These are phyloP conservation scores for Solanum pennellii DNA, from an alignment of 257 asterid genomes.

Conservation along the genomic window DNA sequence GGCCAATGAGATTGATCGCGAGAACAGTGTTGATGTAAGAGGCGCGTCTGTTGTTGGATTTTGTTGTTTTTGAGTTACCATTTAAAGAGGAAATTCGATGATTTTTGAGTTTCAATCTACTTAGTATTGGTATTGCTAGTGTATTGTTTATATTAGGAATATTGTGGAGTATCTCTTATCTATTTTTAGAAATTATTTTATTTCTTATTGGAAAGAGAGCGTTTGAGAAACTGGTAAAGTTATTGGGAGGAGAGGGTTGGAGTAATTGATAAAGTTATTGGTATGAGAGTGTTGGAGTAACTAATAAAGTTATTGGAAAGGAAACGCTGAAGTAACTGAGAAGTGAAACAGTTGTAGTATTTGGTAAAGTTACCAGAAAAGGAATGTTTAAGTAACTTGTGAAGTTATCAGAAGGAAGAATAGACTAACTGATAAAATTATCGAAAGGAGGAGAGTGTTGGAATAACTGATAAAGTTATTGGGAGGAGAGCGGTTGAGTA, in stretches of 20 bases:
- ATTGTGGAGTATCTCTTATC: not conserved
- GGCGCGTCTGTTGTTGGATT: not conserved
- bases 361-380: too few species aligned
- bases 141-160: not conserved
- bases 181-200: not conserved
- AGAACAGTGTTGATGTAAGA: not conserved
- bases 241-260: not conserved
- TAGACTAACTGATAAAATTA: too few species aligned
- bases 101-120: not conserved
- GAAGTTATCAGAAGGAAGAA: too few species aligned
- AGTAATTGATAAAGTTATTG: not conserved
- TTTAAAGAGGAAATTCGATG: not conserved
- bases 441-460: not conserved
- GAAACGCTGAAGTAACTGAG: not conserved
- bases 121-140: not conserved
- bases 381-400: too few species aligned
- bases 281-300: not conserved
- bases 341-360: too few species aligned
- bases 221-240: not conserved
- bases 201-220: not conserved
- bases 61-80: not conserved
- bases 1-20: not conserved
- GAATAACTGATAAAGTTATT: not conserved
- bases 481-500: not conserved
- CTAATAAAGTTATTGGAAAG: not conserved